phyloP scores from a whole-genome alignment of 192 early-diverging fungal genomes.

The Phycomyces nitens region DNA sequence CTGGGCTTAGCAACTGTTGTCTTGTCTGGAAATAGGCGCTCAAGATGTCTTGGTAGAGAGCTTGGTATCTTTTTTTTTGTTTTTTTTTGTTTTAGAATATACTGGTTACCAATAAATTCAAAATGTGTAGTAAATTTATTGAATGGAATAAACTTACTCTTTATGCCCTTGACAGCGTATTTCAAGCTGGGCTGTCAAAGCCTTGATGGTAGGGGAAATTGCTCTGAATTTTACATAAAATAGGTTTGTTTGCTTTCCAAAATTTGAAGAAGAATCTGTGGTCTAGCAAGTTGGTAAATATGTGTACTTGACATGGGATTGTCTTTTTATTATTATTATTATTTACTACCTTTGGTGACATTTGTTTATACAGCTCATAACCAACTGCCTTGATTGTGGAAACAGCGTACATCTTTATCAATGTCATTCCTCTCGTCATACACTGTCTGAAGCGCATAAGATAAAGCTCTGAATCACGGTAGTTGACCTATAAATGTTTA shows the following conservation, averaged over 20 bases:
- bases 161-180: slow-evolving; percentile 58
- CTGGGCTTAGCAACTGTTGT: slow-evolving; percentile 60
- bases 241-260: slow-evolving; percentile 33
- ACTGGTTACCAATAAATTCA: background rate
- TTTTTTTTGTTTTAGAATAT: too few relatives aligned
- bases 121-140: too few relatives aligned
- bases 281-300: slow-evolving; percentile 20
- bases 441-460: slow-evolving; percentile 92
- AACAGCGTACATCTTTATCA: slow-evolving; percentile 90
- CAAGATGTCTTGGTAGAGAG: slow-evolving; percentile 73
- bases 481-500: slow-evolving; percentile 47
- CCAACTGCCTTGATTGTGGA: slow-evolving; percentile 62
- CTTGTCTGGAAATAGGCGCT: slow-evolving; percentile 73
- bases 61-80: slow-evolving; percentile 56
- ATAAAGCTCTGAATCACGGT: slow-evolving; percentile 89
- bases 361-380: slow-evolving; percentile 61
- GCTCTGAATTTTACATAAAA: slow-evolving; percentile 83
- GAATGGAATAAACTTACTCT: slow-evolving; percentile 72
- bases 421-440: slow-evolving; percentile 87
- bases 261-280: slow-evolving; percentile 22
- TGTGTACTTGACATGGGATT: slow-evolving; percentile 7
- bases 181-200: slow-evolving; percentile 76
- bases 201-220: slow-evolving; percentile 56
- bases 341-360: slow-evolving; percentile 27
- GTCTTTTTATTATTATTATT: background rate